Base-by-base conservation (phyloP, 164 flowering plant genomes). In the Berberis thunbergii region DNA sequence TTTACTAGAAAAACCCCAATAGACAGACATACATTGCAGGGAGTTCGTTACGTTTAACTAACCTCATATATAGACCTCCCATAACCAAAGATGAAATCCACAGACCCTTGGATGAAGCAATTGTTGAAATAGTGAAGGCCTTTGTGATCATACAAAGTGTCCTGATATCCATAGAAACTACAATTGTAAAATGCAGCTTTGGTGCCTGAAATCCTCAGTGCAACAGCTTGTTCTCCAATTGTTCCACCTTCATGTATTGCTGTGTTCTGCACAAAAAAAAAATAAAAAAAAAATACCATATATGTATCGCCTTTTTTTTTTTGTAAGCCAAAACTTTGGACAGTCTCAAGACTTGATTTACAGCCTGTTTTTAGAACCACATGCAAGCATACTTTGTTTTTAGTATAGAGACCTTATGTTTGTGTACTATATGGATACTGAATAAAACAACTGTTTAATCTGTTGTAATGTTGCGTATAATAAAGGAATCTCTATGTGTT, bases 31-130 rank as follows among this genome's bases (percentile, higher is more conserved):
- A 44, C 7, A 44, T 60, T 38, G 38, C 59, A 2, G n/a, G 45
- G n/a, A 4, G 10, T 40, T 42, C 26, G 11, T 59, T 43, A 59
- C 5, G 2, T 59, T 42, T 6, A 11, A 58, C 59, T 5, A 7
- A 87, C 94, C 89, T 83, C 72, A 40, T 84, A 89, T 7, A 87
- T 70, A 50, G 97, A 86, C 66, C 78, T 77, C 5, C 83, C 92
- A 61, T 71, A 72, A 55, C 95, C 97, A 43, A 82, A 90, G 60
- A 90, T 83, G 81, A 88, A 87, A 62, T 87, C 95, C 8, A 87
- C 85, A 4, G 88, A 78, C 50, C 97, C 97, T 72, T 89, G 86
- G 67, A 90, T 83, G 74, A 76, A 79, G 77, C 92, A 84, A 45
- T 83, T 74, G 26, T 77, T 68, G 79, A 86, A 87, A 64, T 84